Base-by-base conservation (phyloP, 1,284 basidiomycete genomes). In the Butyriboletus appendiculatus region DNA sequence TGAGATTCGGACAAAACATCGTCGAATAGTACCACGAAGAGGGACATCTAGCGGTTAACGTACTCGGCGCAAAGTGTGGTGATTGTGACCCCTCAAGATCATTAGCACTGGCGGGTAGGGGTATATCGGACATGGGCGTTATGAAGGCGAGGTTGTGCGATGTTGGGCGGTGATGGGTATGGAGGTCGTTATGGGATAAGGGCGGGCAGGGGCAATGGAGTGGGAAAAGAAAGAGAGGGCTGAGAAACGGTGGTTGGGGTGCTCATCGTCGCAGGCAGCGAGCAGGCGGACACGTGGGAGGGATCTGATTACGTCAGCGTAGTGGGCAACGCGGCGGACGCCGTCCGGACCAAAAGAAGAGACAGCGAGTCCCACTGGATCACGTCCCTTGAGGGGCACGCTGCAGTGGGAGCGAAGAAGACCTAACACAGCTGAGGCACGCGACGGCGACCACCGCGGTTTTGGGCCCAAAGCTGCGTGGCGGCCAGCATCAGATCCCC, bases 251-350 rank as follows among this genome's bases (percentile, higher is more conserved):
- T 3, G 45, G 24, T 42, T 43, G 34, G 37, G 16, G 57, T 61
- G 63, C 55, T 68, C 67, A 3, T 66, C 65, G 63, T 69, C 45
- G 18, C 18, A 14, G 67, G 53, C 67, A 34, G 51, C 40, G 63
- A 64, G 61, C 38, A 59, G 48, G 43, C 28, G 16, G 24, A 33
- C 47, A 57, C 45, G 44, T 60, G 48, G 41, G 2, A 32, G n/a
- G 41, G 48, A n/a, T 10, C 16, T 49, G 51, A 52, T 68, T 63
- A 67, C 48, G 52, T 63, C 44, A 67, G 12, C n/a, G 33, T 14
- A 4, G 12, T 55, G 47, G 37, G 18, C 40, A 44, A 20, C 35
- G 35, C 49, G 52, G 60, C 47, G 61, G 60, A 60, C 53, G 51
- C 57, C 62, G 60, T 64, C 46, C 59, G 59, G 59, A 64, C 64